These are phyloP conservation scores for Ostreobium quekettii DNA, from an alignment of 139 green algal genomes.

Conservation along the genomic window DNA sequence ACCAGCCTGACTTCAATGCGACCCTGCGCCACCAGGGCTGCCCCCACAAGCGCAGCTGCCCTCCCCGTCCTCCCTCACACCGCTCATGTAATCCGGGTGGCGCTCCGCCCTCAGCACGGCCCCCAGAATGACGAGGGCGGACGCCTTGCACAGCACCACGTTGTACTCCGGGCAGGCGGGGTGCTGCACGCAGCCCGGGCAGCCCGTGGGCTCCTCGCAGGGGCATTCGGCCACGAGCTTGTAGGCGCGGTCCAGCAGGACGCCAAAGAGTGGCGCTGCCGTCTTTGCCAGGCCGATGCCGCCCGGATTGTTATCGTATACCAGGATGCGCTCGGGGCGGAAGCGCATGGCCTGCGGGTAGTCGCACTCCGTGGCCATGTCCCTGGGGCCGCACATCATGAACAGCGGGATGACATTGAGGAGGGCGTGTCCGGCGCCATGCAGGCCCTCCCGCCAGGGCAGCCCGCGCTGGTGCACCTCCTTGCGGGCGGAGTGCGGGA, in stretches of 20 bases:
- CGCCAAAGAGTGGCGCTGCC: slow-evolving; percentile 52
- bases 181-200: slow-evolving; percentile 82
- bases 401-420: slow-evolving; percentile 80
- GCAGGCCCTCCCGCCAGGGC: slow-evolving; percentile 63
- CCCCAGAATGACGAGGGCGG: slow-evolving; percentile 29
- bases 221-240: slow-evolving; percentile 58
- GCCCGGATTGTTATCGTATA: slow-evolving; percentile 85
- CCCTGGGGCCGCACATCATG: slow-evolving; percentile 50
- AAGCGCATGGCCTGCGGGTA: slow-evolving; percentile 57
- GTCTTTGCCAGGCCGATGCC: slow-evolving; percentile 21
- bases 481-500: slow-evolving; percentile 50
- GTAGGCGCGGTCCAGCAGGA: slow-evolving; percentile 59
- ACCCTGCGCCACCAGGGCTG: too few relatives aligned
- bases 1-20: too few relatives aligned
- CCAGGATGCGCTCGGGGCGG: slow-evolving; percentile 73
- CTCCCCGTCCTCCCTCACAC: too few relatives aligned
- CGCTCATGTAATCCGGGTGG: too few relatives aligned
- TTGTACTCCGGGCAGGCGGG: slow-evolving; percentile 82
- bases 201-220: slow-evolving; percentile 59
- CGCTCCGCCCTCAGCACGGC: slow-evolving; percentile 24
- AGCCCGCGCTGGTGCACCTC: slow-evolving; percentile 32
- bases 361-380: slow-evolving; percentile 57
- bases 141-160: slow-evolving; percentile 44
- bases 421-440: slow-evolving; percentile 81
- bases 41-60: too few relatives aligned